Percentiles rank a stretch among this genome's conserved stretches.
Evolutionary conservation across 78 protist species (phyloP).

Genomic region (Mastigamoeba balamuthi): DNA sequence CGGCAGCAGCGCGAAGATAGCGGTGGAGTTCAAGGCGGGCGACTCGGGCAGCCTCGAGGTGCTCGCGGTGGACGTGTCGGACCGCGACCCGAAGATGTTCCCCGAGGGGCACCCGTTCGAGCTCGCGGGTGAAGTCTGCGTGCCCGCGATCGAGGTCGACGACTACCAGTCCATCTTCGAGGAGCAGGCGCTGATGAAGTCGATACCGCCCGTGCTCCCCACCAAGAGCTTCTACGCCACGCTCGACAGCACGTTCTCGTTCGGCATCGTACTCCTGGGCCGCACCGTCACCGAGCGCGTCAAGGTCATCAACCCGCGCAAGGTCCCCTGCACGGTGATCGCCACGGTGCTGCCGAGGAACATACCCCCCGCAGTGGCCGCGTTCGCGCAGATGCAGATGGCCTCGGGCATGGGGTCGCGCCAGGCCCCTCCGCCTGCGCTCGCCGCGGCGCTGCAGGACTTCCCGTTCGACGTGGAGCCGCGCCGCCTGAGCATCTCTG

Average conservation of each 20-base stretch:
- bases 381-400: not conserved
- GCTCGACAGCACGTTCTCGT: conserved; percentile 53
- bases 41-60: not conserved
- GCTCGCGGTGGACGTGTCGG: conserved; percentile 26
- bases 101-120: conserved; percentile 31
- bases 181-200: conserved; percentile 55
- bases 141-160: conserved; percentile 57
- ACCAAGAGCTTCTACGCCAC: conserved; percentile 19
- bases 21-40: not conserved
- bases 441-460: not conserved
- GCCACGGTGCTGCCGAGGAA: not conserved
- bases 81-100: conserved; percentile 15
- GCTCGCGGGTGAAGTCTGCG: conserved; percentile 59
- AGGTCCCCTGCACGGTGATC: conserved; percentile 35
- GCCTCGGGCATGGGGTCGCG: not conserved
- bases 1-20: not conserved
- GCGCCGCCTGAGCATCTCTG: conserved; percentile 18
- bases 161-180: conserved; percentile 56
- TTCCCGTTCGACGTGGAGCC: conserved; percentile 7
- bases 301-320: conserved; percentile 55
- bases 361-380: not conserved
- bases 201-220: too few relatives aligned
- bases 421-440: not conserved
- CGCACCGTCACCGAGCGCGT: conserved; percentile 3
- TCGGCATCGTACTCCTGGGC: conserved; percentile 27